Base-by-base conservation (phyloP, 768 basidiomycete genomes). In the Suillus bovinus region DNA sequence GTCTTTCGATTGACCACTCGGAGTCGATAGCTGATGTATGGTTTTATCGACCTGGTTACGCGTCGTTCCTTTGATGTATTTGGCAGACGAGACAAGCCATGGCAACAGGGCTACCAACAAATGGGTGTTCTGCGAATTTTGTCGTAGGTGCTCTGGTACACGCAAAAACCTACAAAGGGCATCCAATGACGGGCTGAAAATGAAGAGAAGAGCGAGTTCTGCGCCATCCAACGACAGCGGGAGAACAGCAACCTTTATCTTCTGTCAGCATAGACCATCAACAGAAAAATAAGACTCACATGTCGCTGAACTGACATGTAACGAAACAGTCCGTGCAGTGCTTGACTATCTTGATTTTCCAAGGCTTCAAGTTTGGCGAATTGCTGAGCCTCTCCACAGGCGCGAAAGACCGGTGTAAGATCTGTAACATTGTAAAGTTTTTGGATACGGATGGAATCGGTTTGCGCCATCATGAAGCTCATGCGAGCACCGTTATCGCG, bases 351-450 rank as follows among this genome's bases (percentile, higher is more conserved):
- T 46, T 69, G 68, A 4, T 76, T 73, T 11, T 74, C 73, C 33
- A 69, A 71, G 36, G 83, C 76, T 29, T 74, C 77, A 6, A 91
- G 64, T 59, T 78, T 79, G 3, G 81, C 88, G 65, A 82, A 75
- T 63, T 90, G 89, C 24, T 83, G 77, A 20, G 79, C 72, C 20
- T 74, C 75, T 33, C 80, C 76, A 68, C 84, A 86, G 8, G 84
- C 81, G 11, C 74, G 74, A 46, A 87, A 69, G 14, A 90, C 72
- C 2, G 77, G 61, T 22, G 73, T 67, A 24, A 89, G 64, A 58
- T 88, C 84, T 10, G 73, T 65, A 9, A 80, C 69, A 64, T 83
- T 72, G 67, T 88, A 81, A 5, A 89, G 73, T 49, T 77, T 82
- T 13, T 74, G 67, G 31, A 87, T 76, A 29, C 72, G 70, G 14